Evolutionary conservation across 352 stramenopile species (phyloP), one percentile per base, ranked within the genome.

Genomic region (Phytopythium vexans): DNA sequence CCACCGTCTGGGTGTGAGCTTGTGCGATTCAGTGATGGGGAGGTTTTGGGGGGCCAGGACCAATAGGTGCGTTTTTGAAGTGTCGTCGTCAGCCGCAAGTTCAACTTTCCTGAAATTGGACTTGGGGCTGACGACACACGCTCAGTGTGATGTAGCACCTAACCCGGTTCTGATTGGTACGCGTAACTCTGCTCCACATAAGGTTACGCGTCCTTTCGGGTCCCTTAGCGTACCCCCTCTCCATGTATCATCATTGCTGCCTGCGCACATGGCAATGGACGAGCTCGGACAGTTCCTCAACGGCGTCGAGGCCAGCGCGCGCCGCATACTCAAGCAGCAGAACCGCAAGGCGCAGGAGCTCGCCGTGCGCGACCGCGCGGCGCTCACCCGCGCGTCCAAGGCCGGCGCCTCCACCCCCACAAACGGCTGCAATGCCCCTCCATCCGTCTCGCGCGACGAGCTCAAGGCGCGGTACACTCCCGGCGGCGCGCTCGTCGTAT

Each of bases 261-360:
- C 16, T 8, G 37, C 10, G 1, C 2, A 8, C 33, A 16, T 12
- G 16, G 21, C 16, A 32, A 87, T 88, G 77, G 77, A 92, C 41
- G 81, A 94, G 46, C 66, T 92, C 42, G 82, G 79, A 21, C 80
- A 86, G 68, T 92, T 92, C 59, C 68, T 91, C 50, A 86, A 86
- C 59, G 88, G 66, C 48, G 81, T 92, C 49, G 78, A 92, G 58
- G 70, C 72, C 32, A 88, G 74, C 45, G 79, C 81, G 32, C 81
- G 80, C 10, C 80, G 81, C 48, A 89, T 94, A 73, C 66, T 92
- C 63, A 87, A 88, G 68, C 72, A 90, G 52, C 80, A 93, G 60
- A 86, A 87, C 59, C 82, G 82, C 49, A 87, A 85, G 54, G 80
- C 86, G 52, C 74, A 87, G 46, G 75, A 89, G 58, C 64, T 76